These are phyloP conservation scores for Eudorina sp. DNA, from an alignment of 139 green algal genomes.

Conservation along the genomic window DNA sequence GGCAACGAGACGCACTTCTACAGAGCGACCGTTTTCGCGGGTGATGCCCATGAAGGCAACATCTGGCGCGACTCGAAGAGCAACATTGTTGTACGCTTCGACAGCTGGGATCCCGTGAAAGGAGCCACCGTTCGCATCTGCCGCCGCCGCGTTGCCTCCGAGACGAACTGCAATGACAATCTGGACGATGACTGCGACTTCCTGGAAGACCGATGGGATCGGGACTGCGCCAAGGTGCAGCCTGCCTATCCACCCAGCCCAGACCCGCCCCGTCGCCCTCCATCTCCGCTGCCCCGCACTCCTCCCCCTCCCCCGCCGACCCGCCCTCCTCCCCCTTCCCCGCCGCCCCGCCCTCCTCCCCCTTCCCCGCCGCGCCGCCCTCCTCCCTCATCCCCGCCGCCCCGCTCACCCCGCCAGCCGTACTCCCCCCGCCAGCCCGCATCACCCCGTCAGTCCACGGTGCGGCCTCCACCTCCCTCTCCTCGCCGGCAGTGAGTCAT, in stretches of 20 bases:
- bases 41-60: not conserved
- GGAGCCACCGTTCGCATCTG: not conserved
- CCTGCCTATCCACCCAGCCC: not conserved
- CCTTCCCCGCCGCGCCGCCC: not conserved
- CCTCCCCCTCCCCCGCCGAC: not conserved
- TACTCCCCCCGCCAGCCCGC: no score
- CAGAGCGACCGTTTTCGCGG: not conserved
- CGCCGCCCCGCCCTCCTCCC: not conserved
- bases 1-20: not conserved
- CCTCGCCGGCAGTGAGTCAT: no score
- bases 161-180: not conserved
- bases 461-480: no score
- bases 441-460: no score
- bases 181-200: conserved; percentile 11
- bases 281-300: not conserved
- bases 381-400: no score
- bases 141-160: not conserved
- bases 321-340: not conserved
- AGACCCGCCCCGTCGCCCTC: not conserved
- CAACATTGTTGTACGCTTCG: not conserved
- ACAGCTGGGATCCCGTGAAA: not conserved
- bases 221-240: not conserved
- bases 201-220: not conserved
- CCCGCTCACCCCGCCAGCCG: no score
- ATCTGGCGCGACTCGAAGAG: not conserved